A percentile compares a stretch with the other conserved stretches of the same genome.
Evolutionary conservation across 306 rosid genomes (phyloP).

Genomic region (Citrullus amarus): DNA sequence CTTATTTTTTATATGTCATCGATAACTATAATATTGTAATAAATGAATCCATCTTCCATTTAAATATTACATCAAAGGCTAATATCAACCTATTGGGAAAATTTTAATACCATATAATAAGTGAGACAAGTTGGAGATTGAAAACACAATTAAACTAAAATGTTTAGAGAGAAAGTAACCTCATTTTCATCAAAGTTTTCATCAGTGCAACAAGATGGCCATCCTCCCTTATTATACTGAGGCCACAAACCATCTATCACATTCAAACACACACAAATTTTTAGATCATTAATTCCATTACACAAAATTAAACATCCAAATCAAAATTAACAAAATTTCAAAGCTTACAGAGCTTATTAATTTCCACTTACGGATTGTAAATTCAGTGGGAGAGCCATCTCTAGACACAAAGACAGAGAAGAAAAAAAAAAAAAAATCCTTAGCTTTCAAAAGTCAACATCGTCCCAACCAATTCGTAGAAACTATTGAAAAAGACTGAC

Average conservation of each 20-base stretch:
- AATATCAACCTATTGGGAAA: too few relatives aligned
- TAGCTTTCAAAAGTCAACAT: neutral
- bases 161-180: neutral
- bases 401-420: neutral
- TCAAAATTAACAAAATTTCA: neutral
- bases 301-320: neutral
- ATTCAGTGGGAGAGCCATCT: neutral
- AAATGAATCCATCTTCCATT: too few relatives aligned
- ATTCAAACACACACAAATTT: neutral
- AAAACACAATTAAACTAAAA: neutral
- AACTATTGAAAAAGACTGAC: too few relatives aligned
- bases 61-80: too few relatives aligned
- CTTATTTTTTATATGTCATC: too few relatives aligned
- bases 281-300: neutral
- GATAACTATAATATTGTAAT: too few relatives aligned
- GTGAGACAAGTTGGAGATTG: neutral
- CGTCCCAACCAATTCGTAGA: too few relatives aligned
- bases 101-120: too few relatives aligned
- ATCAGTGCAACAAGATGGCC: conserved; percentile 7
- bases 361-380: neutral
- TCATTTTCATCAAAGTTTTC: neutral
- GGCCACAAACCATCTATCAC: conserved; percentile 2
- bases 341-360: neutral
- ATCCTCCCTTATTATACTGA: neutral
- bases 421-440: too few relatives aligned